Evolutionary conservation across 768 basidiomycete species (phyloP).

Genomic region (Mycena polygramma): DNA sequence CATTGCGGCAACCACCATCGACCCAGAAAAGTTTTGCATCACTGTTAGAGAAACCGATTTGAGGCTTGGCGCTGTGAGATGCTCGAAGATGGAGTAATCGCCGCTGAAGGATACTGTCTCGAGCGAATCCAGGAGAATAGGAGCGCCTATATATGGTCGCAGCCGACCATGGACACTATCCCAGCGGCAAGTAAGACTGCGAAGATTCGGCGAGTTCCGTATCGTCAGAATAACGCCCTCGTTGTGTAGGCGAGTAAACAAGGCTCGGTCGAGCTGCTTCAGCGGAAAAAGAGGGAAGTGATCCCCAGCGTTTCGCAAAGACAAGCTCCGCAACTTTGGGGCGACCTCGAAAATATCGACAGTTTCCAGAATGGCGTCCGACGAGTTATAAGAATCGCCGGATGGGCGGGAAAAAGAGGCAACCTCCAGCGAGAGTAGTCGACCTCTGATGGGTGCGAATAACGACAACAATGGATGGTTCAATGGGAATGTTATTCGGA

Average conservation of each 20-base stretch:
- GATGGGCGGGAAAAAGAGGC: not conserved
- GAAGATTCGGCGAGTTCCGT: not conserved
- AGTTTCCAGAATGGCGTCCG: not conserved
- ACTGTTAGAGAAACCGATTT: not conserved
- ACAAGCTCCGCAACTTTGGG: not conserved
- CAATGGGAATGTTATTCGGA: not conserved
- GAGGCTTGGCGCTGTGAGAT: not conserved
- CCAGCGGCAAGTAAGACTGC: conserved; percentile 1
- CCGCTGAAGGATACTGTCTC: not conserved
- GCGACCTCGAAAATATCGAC: conserved; percentile 2
- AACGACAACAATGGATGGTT: not conserved
- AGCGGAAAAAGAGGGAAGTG: not conserved
- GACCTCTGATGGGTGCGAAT: not conserved
- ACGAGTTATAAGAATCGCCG: not conserved
- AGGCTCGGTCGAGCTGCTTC: not conserved
- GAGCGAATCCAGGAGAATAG: not conserved
- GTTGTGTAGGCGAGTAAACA: not conserved
- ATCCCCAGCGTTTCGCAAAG: not conserved
- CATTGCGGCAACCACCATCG: not conserved
- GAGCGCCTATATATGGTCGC: not conserved
- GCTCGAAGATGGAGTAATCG: not conserved
- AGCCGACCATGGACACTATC: not conserved
- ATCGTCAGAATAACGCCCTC: not conserved
- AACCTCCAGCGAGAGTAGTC: not conserved
- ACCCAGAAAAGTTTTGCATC: not conserved